Evolutionary conservation across 2,329 filamentous ascomycete species (phyloP).

Genomic region (Helotiales sp.): DNA sequence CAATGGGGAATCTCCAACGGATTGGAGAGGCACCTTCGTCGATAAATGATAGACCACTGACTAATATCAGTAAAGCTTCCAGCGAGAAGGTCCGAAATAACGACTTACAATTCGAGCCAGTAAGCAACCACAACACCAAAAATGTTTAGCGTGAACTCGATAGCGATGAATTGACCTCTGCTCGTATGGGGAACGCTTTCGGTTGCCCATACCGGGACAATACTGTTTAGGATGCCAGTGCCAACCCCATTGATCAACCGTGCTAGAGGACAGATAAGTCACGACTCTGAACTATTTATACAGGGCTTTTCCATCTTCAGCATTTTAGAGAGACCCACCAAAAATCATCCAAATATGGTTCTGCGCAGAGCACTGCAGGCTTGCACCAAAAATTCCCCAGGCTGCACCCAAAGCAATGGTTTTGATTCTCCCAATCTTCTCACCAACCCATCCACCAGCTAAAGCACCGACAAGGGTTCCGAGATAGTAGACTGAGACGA

Average conservation of each 20-base stretch:
- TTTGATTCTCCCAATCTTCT: constrained; percentile 64
- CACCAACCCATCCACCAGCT: constrained; percentile 66
- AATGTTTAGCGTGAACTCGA: constrained; percentile 76
- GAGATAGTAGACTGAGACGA: constrained; percentile 61
- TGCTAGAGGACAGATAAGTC: constrained; percentile 22
- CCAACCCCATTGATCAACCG: constrained; percentile 53
- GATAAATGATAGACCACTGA: constrained; percentile 62
- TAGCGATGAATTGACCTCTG: constrained; percentile 70
- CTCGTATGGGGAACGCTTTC: constrained; percentile 65
- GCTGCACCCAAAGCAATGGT: constrained; percentile 64
- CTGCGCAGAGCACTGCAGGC: constrained; percentile 67
- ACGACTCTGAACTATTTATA: too few species aligned
- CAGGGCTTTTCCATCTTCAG: too few species aligned
- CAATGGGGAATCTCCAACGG: constrained; percentile 49
- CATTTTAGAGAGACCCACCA: constrained; percentile 53
- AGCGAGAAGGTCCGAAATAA: neutral
- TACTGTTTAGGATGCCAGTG: constrained; percentile 47
- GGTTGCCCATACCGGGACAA: constrained; percentile 49
- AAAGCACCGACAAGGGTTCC: constrained; percentile 68
- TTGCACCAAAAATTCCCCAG: constrained; percentile 65
- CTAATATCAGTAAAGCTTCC: constrained; percentile 17
- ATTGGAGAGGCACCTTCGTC: constrained; percentile 62
- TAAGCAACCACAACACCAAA: constrained; percentile 70
- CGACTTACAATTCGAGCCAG: constrained; percentile 53
- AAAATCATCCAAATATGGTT: constrained; percentile 74